These are phyloP conservation scores for Erodium trifolium DNA, from an alignment of 441 rosid species.

Conservation along the genomic window DNA sequence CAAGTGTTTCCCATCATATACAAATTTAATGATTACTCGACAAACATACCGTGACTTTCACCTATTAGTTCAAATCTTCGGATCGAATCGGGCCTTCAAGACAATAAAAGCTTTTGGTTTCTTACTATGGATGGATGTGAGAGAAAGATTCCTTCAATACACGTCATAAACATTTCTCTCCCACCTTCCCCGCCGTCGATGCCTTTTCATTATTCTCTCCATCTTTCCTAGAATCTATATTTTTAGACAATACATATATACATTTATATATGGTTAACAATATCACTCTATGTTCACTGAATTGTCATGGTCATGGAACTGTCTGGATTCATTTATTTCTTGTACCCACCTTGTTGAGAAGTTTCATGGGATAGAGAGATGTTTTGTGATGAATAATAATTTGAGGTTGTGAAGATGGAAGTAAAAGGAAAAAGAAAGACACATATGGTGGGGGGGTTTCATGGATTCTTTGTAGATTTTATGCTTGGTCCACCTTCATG, in stretches of 20 bases:
- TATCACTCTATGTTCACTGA: not conserved
- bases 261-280: too few relatives aligned
- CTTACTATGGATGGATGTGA: too few relatives aligned
- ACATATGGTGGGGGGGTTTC: not conserved
- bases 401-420: not conserved
- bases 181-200: too few relatives aligned
- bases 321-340: not conserved
- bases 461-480: not conserved
- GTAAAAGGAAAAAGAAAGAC: not conserved
- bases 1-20: too few relatives aligned
- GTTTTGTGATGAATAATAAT: not conserved
- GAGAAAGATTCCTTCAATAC: too few relatives aligned
- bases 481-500: too few relatives aligned
- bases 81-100: too few relatives aligned
- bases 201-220: not conserved
- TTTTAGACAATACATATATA: not conserved
- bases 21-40: too few relatives aligned
- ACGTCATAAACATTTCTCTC: too few relatives aligned
- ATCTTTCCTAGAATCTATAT: not conserved
- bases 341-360: not conserved
- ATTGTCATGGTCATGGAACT: not conserved
- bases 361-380: constrained; percentile 1
- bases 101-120: too few relatives aligned
- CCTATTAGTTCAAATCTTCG: too few relatives aligned
- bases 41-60: too few relatives aligned